phyloP scores from a whole-genome alignment of 106 monocot genomes.

The Vanilla planifolia region DNA sequence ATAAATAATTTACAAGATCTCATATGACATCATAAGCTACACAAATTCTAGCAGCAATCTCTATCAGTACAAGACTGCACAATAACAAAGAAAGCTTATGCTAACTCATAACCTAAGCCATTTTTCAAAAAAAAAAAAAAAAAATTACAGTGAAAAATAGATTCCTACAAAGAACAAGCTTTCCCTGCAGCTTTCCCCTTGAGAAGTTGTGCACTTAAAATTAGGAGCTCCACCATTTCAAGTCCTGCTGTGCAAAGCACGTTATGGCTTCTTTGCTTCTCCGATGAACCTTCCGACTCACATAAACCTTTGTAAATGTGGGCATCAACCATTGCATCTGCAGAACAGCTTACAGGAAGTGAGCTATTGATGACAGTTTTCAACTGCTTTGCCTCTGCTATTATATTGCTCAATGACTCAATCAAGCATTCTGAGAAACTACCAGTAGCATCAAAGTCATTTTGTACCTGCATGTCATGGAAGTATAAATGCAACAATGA shows the following conservation, averaged over 20 bases:
- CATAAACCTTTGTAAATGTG: slow-evolving; percentile 26
- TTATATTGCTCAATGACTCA: slow-evolving; percentile 34
- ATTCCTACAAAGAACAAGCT: neutral
- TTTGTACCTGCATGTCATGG: slow-evolving; percentile 47
- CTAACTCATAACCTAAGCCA: too few relatives aligned
- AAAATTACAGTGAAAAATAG: neutral
- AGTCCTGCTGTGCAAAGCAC: slow-evolving; percentile 41
- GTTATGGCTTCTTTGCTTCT: slow-evolving; percentile 28
- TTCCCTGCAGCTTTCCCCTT: slow-evolving; percentile 17
- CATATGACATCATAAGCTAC: too few relatives aligned
- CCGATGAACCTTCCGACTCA: slow-evolving; percentile 19
- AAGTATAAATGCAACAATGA: too few relatives aligned
- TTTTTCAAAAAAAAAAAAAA: too few relatives aligned
- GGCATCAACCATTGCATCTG: slow-evolving; percentile 22
- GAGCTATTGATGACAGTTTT: slow-evolving; percentile 44
- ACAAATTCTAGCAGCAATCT: too few relatives aligned
- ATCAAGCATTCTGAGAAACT: slow-evolving; percentile 11
- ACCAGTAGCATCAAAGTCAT: slow-evolving; percentile 26
- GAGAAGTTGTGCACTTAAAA: slow-evolving; percentile 45
- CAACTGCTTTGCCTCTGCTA: slow-evolving; percentile 47
- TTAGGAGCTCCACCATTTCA: slow-evolving; percentile 81
- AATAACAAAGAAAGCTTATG: too few relatives aligned
- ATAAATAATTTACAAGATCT: too few relatives aligned
- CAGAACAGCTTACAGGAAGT: slow-evolving; percentile 76
- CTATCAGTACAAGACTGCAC: too few relatives aligned